Evolutionary conservation across 2,329 filamentous ascomycete species (phyloP).

Genomic region (Colletotrichum scovillei): DNA sequence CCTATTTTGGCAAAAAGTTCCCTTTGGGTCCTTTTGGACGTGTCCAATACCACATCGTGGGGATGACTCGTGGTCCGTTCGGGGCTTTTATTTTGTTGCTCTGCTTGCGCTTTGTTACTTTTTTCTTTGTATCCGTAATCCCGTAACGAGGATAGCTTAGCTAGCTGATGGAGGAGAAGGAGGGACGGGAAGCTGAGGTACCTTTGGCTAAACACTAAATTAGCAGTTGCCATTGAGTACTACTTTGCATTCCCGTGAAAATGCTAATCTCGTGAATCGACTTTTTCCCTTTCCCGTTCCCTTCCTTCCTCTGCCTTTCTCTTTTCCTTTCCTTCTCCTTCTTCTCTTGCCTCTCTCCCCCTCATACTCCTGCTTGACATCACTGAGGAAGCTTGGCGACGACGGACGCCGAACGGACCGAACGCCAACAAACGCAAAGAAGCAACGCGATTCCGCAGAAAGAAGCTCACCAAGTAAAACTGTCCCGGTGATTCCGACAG

Average conservation of each 20-base stretch:
- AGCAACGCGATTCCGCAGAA: background rate
- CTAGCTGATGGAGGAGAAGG: background rate
- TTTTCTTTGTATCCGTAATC: background rate
- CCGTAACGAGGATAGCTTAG: background rate
- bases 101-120: background rate
- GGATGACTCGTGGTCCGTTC: slow-evolving; percentile 5
- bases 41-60: slow-evolving; percentile 4
- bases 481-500: background rate
- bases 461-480: background rate
- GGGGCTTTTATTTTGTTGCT: background rate
- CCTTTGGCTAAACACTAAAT: background rate
- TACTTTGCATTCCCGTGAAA: background rate
- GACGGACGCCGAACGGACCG: no score
- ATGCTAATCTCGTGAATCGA: background rate
- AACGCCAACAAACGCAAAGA: background rate
- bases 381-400: background rate
- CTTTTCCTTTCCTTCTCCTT: background rate
- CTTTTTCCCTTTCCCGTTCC: background rate
- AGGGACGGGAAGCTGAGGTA: background rate
- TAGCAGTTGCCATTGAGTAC: background rate
- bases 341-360: no score
- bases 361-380: background rate
- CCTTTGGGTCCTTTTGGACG: no score
- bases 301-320: background rate
- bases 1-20: background rate